Conservation (phyloP, 768 basidiomycete genomes). For the Mycena maculata region DNA sequence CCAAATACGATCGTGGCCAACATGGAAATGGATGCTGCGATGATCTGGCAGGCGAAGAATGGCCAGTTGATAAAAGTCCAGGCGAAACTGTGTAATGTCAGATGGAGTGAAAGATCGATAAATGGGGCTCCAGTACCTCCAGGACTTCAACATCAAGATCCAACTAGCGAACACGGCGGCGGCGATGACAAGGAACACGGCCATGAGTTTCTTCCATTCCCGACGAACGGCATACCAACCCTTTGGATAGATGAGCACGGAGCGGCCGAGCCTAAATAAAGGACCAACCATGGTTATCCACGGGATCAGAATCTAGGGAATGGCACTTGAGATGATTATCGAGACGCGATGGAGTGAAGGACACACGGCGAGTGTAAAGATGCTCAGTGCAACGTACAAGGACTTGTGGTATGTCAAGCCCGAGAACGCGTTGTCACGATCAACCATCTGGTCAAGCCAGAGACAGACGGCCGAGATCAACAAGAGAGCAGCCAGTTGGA, state of each 20-base stretch:
- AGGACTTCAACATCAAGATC: conserved; percentile 32
- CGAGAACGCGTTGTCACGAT: conserved; percentile 34
- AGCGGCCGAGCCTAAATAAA: not conserved
- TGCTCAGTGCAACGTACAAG: conserved; percentile 40
- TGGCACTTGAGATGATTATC: not conserved
- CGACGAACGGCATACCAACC: conserved; percentile 44
- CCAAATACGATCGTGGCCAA: conserved; percentile 43
- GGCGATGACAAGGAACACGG: conserved; percentile 33
- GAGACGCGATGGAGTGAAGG: not conserved
- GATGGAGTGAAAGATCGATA: not conserved
- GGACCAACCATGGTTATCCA: conserved; percentile 43
- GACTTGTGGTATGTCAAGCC: conserved; percentile 30
- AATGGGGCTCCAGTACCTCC: conserved; percentile 17
- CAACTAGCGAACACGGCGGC: conserved; percentile 25
- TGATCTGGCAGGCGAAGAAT: conserved; percentile 41
- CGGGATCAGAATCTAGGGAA: conserved; percentile 38
- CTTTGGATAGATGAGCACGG: conserved; percentile 25
- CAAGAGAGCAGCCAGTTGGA: conserved; percentile 46
- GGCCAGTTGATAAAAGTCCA: conserved; percentile 36
- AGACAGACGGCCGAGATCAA: conserved; percentile 40
- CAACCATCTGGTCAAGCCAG: conserved; percentile 46
- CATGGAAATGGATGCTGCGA: conserved; percentile 38
- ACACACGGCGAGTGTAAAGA: conserved; percentile 39
- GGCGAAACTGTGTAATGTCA: conserved; percentile 27
- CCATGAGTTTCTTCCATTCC: conserved; percentile 40